Evolutionary conservation across 306 rosid genomes (phyloP), one percentile per base, ranked within the genome.

Genomic region (Malus asiatica): DNA sequence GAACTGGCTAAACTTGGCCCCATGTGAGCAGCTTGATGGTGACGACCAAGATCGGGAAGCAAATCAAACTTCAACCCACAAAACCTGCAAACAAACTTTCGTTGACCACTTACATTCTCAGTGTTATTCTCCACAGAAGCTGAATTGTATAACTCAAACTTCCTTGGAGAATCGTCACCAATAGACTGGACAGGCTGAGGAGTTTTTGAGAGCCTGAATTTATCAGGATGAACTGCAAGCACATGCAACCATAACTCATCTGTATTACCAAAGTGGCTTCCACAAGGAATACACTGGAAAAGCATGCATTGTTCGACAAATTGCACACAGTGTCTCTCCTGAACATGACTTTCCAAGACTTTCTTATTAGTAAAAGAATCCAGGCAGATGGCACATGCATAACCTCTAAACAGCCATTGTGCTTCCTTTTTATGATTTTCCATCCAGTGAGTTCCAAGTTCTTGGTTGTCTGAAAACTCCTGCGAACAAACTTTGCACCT

Each of bases 21-120:
- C 98, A 92, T 96, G 76, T 96, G 99, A 32, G 96, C 96, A 82
- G 99, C 98, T 87, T 96, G 99, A 84, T 96, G 99, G 81, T 96
- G 99, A 52, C 98, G 93, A 75, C 98, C 99, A 55, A 96, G 92
- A 83, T 96, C 99, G 46, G 99, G 99, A 71, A 96, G 92, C 80
- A 96, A 90, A 83, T 96, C 91, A 83, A 96, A 96, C 90, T 89
- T 92, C 83, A 92, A 88, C 73, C 99, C 97, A 84, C 99, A 96
- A 78, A 96, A 89, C 93, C 90, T 88, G 89, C 99, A 96, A 83
- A 83, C 68, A 77, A 89, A 89, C 84, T 83, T 95, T 55, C 97
- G 88, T 57, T 68, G 72, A 81, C 84, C 87, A 82, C 90, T 82
- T 48, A 83, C 52, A 69, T 84, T 92, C 84, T 84, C 88, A 22